Evolutionary conservation across 805 yeast species (phyloP), one percentile per base, ranked within the genome.

Genomic region (Tetrapisispora phaffii): DNA sequence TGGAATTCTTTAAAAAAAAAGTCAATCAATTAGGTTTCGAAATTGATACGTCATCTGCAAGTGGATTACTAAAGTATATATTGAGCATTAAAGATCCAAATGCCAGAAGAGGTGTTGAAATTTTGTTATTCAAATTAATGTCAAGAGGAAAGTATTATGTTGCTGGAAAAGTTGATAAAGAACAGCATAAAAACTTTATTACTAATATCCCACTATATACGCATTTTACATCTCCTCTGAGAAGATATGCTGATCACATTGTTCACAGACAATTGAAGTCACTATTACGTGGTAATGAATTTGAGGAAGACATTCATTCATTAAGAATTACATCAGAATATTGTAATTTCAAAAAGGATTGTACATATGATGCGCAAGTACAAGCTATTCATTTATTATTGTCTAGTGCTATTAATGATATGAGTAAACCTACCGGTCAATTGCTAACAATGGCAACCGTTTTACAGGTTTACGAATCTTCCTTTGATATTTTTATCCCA

Each of bases 301-400:
- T 70, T 34, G 63, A 62, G 20, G 77, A 76, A 42, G 86, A 80
- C 47, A 59, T 79, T 44, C 90, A 84, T 34, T 71, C 88, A 0
- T 70, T 89, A 55, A 82, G 85, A 57, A 82, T 85, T 56, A 76
- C 85, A 32, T 83, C 95, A 9, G 96, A 90, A 57, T 89, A 88
- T 62, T 90, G 97, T 66, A 88, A 87, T 56, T 93, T 90, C 73
- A 88, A 89, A 66, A 86, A 88, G 60, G 97, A 90, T 58, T 89
- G 96, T 62, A 93, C 97, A 2, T 80, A 79, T 51, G 77, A 77
- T 50, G 96, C 97, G 0, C 97, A 90, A 66, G 95, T 86, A 53
- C 98, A 93, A 65, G 89, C 96, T 12, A 78, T 89, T 45, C 98
- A 93, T 62, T 71, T 93, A 50, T 70, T 83, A 45, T 70, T 89